Evolutionary conservation across 805 yeast genomes (phyloP).

Genomic region (Ogataea pignaliae): DNA sequence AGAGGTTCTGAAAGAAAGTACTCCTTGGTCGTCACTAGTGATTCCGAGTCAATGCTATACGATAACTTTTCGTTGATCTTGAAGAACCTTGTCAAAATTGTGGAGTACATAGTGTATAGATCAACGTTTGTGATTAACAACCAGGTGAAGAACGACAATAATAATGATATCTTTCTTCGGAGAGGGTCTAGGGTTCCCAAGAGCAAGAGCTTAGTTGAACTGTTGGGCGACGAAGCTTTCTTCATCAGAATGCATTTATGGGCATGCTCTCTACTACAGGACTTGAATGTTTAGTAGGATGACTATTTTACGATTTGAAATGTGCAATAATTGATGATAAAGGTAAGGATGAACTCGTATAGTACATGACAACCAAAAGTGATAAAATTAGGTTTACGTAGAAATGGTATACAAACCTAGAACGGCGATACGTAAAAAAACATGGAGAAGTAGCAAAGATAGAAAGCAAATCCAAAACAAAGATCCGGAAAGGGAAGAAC

Average conservation of each 20-base stretch:
- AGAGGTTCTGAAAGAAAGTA: slow-evolving; percentile 73
- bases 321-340: too few species aligned
- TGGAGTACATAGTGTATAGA: slow-evolving; percentile 33
- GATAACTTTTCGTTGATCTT: slow-evolving; percentile 50
- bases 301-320: background rate
- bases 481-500: background rate
- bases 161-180: slow-evolving; percentile 52
- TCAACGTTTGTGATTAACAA: slow-evolving; percentile 13
- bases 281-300: slow-evolving; percentile 1
- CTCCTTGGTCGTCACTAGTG: slow-evolving; percentile 53
- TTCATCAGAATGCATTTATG: slow-evolving; percentile 61
- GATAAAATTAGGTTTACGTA: too few species aligned
- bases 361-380: too few species aligned
- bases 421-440: background rate
- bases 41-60: slow-evolving; percentile 48
- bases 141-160: slow-evolving; percentile 24
- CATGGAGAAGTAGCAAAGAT: background rate
- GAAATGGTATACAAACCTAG: background rate
- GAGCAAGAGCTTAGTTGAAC: slow-evolving; percentile 51
- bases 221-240: slow-evolving; percentile 49
- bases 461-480: background rate
- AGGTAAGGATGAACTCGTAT: too few species aligned
- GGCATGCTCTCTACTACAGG: slow-evolving; percentile 49
- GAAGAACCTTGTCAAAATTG: slow-evolving; percentile 36
- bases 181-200: slow-evolving; percentile 46